Evolutionary conservation across 73 alveolate species (phyloP), one percentile per base, ranked within the genome.

Genomic region (Paramecium sonneborni): DNA sequence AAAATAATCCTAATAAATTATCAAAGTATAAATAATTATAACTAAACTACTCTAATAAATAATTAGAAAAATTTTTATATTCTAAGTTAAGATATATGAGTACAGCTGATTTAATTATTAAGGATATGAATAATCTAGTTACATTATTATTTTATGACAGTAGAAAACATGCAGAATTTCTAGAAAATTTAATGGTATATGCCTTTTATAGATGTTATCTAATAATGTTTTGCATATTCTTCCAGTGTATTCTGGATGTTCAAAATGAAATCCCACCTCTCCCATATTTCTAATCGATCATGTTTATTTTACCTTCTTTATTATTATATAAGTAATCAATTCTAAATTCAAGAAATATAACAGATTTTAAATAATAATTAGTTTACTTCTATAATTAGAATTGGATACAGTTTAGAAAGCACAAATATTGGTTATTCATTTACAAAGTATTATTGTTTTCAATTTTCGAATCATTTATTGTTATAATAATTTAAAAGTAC

Each of bases 141-240:
- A 20, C 69, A 1, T 44, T 79, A 79, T 39, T 79, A 46, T 79
- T 79, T 79, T 79, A 79, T 79, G 90, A 79, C 24, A 24, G 76
- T 12, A 79, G 74, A 79, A 26, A 30, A 21, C 74, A 79, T 43
- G 90, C 90, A 41, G 90, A 79, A 79, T 79, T 79, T 20, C 32
- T 79, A 7, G 90, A 79, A 14, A 79, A 79, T 43, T 18, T 79
- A 20, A 79, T 79, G 34, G 41, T 20, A 9, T 46, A 79, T 79
- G 90, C 90, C 5, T 79, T 79, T 44, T 79, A 79, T 24, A 38
- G 90, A 79, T 43, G 46, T 15, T 79, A 79, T 46, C 24, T 79
- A 15, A 39, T 79, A 30, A 18, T 57, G 28, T 79, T 79, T 39
- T 39, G 41, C 18, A 12, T 79, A 41, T 79, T 79, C 24, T 79